Conservation (phyloP, 306 rosid species). For the Cercis canadensis region DNA sequence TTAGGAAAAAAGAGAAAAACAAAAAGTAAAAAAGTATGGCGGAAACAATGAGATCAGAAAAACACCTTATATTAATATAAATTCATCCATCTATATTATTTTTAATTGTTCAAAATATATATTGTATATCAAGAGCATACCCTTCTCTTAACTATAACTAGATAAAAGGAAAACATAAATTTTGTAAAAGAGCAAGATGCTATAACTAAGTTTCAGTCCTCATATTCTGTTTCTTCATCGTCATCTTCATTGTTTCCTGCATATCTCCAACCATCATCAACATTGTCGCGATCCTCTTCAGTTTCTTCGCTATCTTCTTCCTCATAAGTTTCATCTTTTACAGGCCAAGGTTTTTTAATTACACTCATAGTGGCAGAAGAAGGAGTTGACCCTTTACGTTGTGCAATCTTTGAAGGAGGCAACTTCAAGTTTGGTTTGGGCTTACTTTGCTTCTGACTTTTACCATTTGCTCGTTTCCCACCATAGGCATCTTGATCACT, state of each 20-base stretch:
- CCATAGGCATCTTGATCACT: constrained; percentile 86
- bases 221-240: constrained; percentile 95
- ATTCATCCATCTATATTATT: too few species aligned
- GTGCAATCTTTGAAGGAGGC: constrained; percentile 67
- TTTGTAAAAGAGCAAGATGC: too few species aligned
- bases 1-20: too few species aligned
- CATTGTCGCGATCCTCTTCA: constrained; percentile 91
- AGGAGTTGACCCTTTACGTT: constrained; percentile 67
- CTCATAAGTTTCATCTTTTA: constrained; percentile 71
- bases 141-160: too few species aligned
- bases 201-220: constrained; percentile 58
- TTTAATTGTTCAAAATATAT: too few species aligned
- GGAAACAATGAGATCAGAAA: too few species aligned
- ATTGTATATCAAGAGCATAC: too few species aligned
- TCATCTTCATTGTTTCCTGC: constrained; percentile 81
- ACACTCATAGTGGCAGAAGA: constrained; percentile 53
- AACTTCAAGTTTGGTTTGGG: constrained; percentile 72
- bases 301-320: constrained; percentile 96
- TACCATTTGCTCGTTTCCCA: constrained; percentile 65
- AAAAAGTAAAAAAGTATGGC: too few species aligned
- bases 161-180: too few species aligned
- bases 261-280: constrained; percentile 92
- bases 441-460: constrained; percentile 73
- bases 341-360: constrained; percentile 76
- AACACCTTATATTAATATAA: too few species aligned